Evolutionary conservation across 1,284 basidiomycete species (phyloP).

Genomic region (Ustilago nuda): DNA sequence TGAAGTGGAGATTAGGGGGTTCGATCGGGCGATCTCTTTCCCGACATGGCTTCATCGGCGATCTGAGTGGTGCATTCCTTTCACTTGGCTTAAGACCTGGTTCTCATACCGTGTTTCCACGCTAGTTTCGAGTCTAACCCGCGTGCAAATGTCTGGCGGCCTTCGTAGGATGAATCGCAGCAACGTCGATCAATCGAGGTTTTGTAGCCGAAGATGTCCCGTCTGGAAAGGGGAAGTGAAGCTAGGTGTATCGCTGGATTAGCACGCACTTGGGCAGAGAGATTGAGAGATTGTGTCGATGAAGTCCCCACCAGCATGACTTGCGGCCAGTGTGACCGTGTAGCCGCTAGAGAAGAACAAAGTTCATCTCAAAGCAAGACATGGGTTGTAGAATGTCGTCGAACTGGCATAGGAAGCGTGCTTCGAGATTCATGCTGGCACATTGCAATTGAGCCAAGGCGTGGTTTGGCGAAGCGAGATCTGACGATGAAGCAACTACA

Average conservation of each 20-base stretch:
- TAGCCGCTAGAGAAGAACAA: too few species aligned
- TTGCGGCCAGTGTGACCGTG: background rate
- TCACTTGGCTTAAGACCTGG: background rate
- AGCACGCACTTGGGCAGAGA: background rate
- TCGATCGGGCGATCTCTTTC: background rate
- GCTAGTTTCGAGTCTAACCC: background rate
- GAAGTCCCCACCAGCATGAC: background rate
- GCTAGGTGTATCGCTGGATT: background rate
- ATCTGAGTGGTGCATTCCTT: background rate
- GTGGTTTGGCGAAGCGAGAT: conserved; percentile 6
- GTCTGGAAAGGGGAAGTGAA: background rate
- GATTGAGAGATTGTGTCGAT: background rate
- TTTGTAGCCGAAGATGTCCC: background rate
- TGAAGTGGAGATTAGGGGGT: background rate
- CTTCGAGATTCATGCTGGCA: conserved; percentile 4
- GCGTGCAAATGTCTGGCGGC: background rate
- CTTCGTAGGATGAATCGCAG: background rate
- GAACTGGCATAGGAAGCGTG: background rate
- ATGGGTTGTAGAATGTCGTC: background rate
- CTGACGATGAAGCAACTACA: background rate
- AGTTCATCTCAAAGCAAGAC: background rate
- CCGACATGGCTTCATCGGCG: background rate
- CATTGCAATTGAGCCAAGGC: conserved; percentile 1
- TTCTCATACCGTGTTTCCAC: background rate
- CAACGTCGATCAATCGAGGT: background rate